Conservation (phyloP, 257 asterid genomes). For the Ajuga chamaepitys region DNA sequence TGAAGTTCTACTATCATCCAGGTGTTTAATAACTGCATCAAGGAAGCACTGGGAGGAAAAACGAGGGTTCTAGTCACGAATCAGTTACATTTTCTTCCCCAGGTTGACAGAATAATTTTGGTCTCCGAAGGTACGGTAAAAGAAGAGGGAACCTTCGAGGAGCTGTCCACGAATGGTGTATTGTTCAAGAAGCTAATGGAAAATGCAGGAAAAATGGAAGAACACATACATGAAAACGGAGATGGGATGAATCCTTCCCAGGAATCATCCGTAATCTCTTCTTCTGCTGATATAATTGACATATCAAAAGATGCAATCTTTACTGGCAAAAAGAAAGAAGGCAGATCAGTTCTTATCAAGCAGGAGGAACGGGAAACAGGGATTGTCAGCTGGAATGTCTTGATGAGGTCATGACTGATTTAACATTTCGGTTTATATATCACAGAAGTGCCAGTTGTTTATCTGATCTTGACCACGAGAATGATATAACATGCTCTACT, state of each 20-base stretch:
- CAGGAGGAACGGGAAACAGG: constrained; percentile 92
- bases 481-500: neutral
- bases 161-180: constrained; percentile 54
- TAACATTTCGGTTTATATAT: neutral
- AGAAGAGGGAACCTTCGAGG: constrained; percentile 84
- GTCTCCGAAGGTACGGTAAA: constrained; percentile 68
- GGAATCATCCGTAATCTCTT: constrained; percentile 27
- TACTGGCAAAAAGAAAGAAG: constrained; percentile 39
- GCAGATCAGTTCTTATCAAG: constrained; percentile 67
- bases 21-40: constrained; percentile 77
- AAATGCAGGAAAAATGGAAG: constrained; percentile 84
- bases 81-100: constrained; percentile 85
- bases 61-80: constrained; percentile 87
- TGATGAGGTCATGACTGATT: constrained; percentile 42
- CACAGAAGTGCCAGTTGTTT: neutral
- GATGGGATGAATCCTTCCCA: constrained; percentile 20
- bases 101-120: constrained; percentile 67
- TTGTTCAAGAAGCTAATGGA: constrained; percentile 76
- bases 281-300: constrained; percentile 22
- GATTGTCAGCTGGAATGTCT: constrained; percentile 75
- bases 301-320: constrained; percentile 33
- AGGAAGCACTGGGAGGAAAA: constrained; percentile 65
- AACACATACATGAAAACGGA: constrained; percentile 45
- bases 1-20: constrained; percentile 22
- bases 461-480: no score